These are phyloP conservation scores for Scalesia atractyloides DNA, from an alignment of 129 eudicot species.

Conservation along the genomic window DNA sequence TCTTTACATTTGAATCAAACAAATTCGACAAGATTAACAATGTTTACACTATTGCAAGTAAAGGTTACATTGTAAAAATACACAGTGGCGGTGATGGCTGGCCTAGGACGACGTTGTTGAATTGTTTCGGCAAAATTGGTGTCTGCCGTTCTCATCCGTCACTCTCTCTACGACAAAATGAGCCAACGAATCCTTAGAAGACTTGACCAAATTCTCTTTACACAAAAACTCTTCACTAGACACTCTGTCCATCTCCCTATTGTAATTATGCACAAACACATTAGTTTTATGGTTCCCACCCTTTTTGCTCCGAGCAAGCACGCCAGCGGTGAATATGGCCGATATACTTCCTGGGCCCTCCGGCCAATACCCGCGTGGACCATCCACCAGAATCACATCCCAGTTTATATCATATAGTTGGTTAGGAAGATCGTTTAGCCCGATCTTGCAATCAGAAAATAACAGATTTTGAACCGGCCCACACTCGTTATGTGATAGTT, in stretches of 20 bases:
- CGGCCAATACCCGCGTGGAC: conserved; percentile 97
- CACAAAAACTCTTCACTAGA: conserved; percentile 93
- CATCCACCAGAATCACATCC: conserved; percentile 91
- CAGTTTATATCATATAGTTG: conserved; percentile 86
- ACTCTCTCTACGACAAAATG: conserved; percentile 85
- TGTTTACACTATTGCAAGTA: conserved; percentile 3
- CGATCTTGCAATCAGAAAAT: conserved; percentile 88
- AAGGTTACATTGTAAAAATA: background rate
- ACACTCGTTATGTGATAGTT: conserved; percentile 73
- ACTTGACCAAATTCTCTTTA: conserved; percentile 83
- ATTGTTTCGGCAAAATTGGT: conserved; percentile 62
- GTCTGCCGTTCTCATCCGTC: conserved; percentile 38
- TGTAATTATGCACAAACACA: conserved; percentile 80
- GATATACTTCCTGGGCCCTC: conserved; percentile 93
- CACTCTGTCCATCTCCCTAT: conserved; percentile 71
- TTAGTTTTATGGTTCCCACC: conserved; percentile 77
- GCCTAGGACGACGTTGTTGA: conserved; percentile 24
- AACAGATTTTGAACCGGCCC: conserved; percentile 87
- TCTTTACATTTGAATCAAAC: conserved; percentile 16
- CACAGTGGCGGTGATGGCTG: background rate
- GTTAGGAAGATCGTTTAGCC: conserved; percentile 89
- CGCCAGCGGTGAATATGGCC: conserved; percentile 89
- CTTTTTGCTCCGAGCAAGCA: conserved; percentile 87
- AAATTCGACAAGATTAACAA: conserved; percentile 1
- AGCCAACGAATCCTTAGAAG: conserved; percentile 69